Evolutionary conservation across 805 yeast species (phyloP).

Genomic region (Nakazawaea anatomiae): DNA sequence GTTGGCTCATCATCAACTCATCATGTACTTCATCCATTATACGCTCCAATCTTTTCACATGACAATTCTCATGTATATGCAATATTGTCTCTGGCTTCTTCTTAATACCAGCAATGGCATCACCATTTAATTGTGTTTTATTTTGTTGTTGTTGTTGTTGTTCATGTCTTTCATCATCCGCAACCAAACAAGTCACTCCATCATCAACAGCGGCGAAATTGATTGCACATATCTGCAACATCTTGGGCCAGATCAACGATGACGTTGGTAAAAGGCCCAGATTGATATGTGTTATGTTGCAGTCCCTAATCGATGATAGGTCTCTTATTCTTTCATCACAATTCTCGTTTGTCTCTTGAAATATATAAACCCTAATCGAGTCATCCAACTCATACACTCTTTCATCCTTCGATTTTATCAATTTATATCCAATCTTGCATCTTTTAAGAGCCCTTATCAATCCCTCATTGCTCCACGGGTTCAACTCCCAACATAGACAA

Average conservation of each 20-base stretch:
- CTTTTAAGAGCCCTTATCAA: constrained; percentile 45
- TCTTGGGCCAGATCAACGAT: constrained; percentile 50
- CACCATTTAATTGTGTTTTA: too few species aligned
- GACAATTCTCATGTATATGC: constrained; percentile 78
- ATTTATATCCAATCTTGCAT: constrained; percentile 35
- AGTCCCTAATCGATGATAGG: constrained; percentile 11
- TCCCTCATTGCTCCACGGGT: constrained; percentile 81
- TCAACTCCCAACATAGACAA: constrained; percentile 75
- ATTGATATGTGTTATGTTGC: constrained; percentile 52
- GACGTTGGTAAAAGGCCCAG: constrained; percentile 78
- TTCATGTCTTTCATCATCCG: too few species aligned
- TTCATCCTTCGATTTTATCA: constrained; percentile 23
- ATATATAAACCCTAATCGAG: constrained; percentile 36
- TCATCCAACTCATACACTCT: constrained; percentile 19
- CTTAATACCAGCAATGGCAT: background rate
- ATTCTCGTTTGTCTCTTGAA: constrained; percentile 56
- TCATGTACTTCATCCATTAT: constrained; percentile 20
- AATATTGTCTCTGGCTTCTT: constrained; percentile 21
- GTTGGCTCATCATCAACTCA: constrained; percentile 11
- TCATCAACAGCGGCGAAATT: too few species aligned
- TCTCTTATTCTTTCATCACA: constrained; percentile 35
- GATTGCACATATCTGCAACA: constrained; percentile 22
- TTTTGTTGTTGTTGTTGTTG: too few species aligned
- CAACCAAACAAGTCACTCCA: too few species aligned
- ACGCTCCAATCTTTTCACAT: constrained; percentile 30